Evolutionary conservation across 2,329 filamentous ascomycete genomes (phyloP).

Genomic region (Sporothrix schenckii): DNA sequence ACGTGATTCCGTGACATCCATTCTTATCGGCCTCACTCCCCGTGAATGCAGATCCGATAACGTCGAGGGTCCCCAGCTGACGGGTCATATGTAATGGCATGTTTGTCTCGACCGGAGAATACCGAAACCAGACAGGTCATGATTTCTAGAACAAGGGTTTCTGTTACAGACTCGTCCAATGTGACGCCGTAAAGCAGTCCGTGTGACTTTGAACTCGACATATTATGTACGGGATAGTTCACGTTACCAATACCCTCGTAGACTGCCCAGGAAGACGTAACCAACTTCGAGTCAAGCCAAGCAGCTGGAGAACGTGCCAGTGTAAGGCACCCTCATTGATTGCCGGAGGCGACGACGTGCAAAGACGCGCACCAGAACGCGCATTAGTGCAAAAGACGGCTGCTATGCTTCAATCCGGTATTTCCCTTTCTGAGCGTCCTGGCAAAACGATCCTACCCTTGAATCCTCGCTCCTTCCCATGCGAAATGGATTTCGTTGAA

Average conservation of each 20-base stretch:
- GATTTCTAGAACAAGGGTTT: neutral
- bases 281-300: neutral
- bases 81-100: constrained; percentile 3
- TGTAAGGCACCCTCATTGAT: constrained; percentile 7
- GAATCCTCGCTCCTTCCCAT: neutral
- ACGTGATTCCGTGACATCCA: neutral
- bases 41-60: neutral
- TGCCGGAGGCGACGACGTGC: neutral
- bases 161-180: neutral
- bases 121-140: constrained; percentile 1
- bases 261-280: neutral
- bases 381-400: neutral
- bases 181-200: neutral
- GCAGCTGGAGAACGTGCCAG: neutral
- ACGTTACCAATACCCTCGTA: neutral
- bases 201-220: neutral
- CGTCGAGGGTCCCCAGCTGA: constrained; percentile 1
- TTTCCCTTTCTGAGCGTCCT: neutral
- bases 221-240: no score
- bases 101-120: constrained; percentile 1
- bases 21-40: neutral
- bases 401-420: constrained; percentile 3
- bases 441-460: neutral
- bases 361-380: neutral
- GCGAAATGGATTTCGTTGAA: constrained; percentile 10